phyloP scores from a whole-genome alignment of 352 stramenopile genomes.

The Chrysophaeum taylorii region DNA sequence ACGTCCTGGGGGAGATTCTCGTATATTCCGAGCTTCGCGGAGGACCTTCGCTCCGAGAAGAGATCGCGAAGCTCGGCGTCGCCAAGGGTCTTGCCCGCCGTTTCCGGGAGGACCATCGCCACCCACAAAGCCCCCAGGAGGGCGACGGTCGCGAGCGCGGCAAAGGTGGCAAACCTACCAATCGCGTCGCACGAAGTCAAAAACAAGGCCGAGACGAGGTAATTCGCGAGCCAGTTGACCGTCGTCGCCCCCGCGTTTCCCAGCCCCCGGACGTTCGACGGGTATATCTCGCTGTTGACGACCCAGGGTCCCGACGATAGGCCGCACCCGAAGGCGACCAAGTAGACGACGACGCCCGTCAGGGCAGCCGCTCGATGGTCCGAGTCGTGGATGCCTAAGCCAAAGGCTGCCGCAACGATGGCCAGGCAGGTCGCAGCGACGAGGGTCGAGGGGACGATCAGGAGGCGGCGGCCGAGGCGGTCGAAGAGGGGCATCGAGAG shows the following conservation, averaged over 20 bases:
- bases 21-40: too few relatives aligned
- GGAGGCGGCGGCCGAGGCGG: constrained; percentile 33
- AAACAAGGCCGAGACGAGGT: background rate
- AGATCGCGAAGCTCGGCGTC: constrained; percentile 2
- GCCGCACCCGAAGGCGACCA: constrained; percentile 52
- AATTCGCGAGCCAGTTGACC: background rate
- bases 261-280: constrained; percentile 32
- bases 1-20: too few relatives aligned
- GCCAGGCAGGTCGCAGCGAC: constrained; percentile 21
- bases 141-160: background rate
- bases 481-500: constrained; percentile 24
- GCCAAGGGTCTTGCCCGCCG: background rate
- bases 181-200: background rate
- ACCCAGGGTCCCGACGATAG: constrained; percentile 79
- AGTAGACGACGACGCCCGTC: constrained; percentile 50
- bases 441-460: constrained; percentile 42
- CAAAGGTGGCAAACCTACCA: background rate
- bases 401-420: constrained; percentile 24
- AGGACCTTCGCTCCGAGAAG: too few relatives aligned
- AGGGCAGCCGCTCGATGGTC: constrained; percentile 23
- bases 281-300: constrained; percentile 87
- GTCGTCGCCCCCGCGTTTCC: background rate
- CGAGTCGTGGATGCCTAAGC: background rate
- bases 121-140: background rate
- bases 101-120: background rate